Evolutionary conservation across 495 filamentous ascomycete genomes (phyloP).

Genomic region (Penicillium bovifimosum): DNA sequence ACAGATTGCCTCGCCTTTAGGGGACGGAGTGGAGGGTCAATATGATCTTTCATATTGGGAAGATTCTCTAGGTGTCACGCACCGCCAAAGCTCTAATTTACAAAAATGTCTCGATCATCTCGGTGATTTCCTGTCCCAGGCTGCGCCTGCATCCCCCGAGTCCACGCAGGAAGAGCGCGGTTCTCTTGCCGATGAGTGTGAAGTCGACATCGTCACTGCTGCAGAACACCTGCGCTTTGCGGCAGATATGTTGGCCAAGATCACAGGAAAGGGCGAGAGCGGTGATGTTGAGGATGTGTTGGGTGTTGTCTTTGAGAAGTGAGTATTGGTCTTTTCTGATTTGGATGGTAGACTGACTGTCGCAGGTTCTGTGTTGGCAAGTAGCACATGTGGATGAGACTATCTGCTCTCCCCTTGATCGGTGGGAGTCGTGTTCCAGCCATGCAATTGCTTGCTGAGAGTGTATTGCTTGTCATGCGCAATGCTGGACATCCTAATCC

Average conservation of each 20-base stretch:
- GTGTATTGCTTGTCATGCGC: not conserved
- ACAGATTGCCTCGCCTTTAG: slow-evolving; percentile 60
- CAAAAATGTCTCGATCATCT: slow-evolving; percentile 64
- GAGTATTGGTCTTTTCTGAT: slow-evolving; percentile 19
- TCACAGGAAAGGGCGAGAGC: slow-evolving; percentile 79
- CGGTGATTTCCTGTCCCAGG: slow-evolving; percentile 56
- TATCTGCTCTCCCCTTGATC: not conserved
- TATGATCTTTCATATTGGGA: slow-evolving; percentile 58
- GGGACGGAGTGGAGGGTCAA: slow-evolving; percentile 31
- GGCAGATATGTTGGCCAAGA: slow-evolving; percentile 71
- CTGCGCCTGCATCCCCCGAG: slow-evolving; percentile 7
- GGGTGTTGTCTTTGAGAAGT: slow-evolving; percentile 98
- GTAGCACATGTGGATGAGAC: slow-evolving; percentile 27
- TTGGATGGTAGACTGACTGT: slow-evolving; percentile 19
- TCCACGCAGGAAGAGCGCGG: not conserved
- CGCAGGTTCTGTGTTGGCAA: slow-evolving; percentile 68
- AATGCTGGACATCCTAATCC: not conserved
- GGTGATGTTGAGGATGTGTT: slow-evolving; percentile 96
- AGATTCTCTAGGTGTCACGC: slow-evolving; percentile 83
- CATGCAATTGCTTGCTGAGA: not conserved
- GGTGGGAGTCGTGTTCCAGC: slow-evolving; percentile 13
- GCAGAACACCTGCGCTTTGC: slow-evolving; percentile 84
- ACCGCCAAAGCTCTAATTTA: slow-evolving; percentile 80
- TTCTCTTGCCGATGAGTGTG: slow-evolving; percentile 25
- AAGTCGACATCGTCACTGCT: slow-evolving; percentile 82